Conservation (phyloP, 2,329 filamentous ascomycete genomes). For the Ophiocordyceps sinensis region DNA sequence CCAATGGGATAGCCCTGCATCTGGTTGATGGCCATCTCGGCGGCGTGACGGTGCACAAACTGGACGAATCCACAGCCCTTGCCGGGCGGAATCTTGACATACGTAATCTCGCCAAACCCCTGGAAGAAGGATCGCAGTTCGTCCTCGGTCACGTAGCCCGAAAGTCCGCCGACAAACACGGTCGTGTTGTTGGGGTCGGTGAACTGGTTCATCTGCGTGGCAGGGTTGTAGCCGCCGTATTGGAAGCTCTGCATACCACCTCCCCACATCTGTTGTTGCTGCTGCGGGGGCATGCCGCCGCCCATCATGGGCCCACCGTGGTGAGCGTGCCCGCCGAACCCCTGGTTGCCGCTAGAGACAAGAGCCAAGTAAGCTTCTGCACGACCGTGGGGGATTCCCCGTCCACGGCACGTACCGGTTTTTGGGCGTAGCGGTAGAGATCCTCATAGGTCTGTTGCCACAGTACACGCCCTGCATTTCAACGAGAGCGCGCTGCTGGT, state of each 20-base stretch:
- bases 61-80: constrained; percentile 99
- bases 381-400: too few species aligned
- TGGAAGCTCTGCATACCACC: constrained; percentile 21
- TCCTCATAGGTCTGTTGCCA: constrained; percentile 96
- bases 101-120: constrained; percentile 97
- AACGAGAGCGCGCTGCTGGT: constrained; percentile 87
- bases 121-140: constrained; percentile 99
- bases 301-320: constrained; percentile 32
- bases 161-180: constrained; percentile 93
- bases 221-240: constrained; percentile 31
- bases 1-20: constrained; percentile 99
- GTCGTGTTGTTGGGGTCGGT: constrained; percentile 99
- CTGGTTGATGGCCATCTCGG: constrained; percentile 99
- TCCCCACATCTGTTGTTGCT: constrained; percentile 29
- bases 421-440: constrained; percentile 95
- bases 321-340: constrained; percentile 20
- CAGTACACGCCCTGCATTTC: constrained; percentile 99
- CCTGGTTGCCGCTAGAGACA: constrained; percentile 20
- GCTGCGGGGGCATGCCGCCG: constrained; percentile 22
- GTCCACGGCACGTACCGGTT: constrained; percentile 40
- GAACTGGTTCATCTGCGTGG: constrained; percentile 85
- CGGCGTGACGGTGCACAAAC: constrained; percentile 95
- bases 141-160: constrained; percentile 96
- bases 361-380: too few species aligned
- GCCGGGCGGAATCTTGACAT: constrained; percentile 98